Evolutionary conservation across 2,329 filamentous ascomycete species (phyloP), one percentile per base, ranked within the genome.

Genomic region (Pestalotiopsis sp.): DNA sequence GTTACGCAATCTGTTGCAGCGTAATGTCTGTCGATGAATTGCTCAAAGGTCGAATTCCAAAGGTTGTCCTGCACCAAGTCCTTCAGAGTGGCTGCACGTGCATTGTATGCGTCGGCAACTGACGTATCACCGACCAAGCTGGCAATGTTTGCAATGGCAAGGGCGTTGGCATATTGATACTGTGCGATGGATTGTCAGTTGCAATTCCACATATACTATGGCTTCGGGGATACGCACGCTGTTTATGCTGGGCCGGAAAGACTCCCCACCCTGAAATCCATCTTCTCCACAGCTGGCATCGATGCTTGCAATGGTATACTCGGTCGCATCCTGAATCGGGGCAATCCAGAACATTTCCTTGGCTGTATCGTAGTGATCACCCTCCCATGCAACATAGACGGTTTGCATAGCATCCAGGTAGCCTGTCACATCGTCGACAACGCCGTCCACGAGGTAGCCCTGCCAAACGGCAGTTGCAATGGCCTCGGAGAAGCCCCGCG

Each of bases 291-390:
- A 75, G 0, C 76, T 79, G 0, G 82, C 80, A 68, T 83, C 82
- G 67, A 83, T 83, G 57, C 78, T 81, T 0, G 80, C 78, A 60
- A 83, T 83, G 1, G 81, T 84, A 69, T 84, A 84, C 69, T 84
- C 82, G 0, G 82, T 83, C 0, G 82, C 82, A 71, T 84, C 82
- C 0, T 78, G 77, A 1, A 84, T 68, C 0, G 82, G 82, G 65
- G 83, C 81, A 5, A 83, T 78, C 72, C 77, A 83, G 70, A 83
- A 84, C 5, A 84, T 71, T 0, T 76, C 77, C 68, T 83, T 83
- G n/a, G 73, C 73, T 0, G 73, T 71, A 65, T 83, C 81, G 38
- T 78, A 80, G 2, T 78, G 77, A 64, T 83, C 82, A 2, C 25
- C 17, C 25, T 75, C 72, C 76, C 80, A 81, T n/a, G 78, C 74